Evolutionary conservation across 179 eudicot genomes (phyloP).

Genomic region (Gypsophila paniculata): DNA sequence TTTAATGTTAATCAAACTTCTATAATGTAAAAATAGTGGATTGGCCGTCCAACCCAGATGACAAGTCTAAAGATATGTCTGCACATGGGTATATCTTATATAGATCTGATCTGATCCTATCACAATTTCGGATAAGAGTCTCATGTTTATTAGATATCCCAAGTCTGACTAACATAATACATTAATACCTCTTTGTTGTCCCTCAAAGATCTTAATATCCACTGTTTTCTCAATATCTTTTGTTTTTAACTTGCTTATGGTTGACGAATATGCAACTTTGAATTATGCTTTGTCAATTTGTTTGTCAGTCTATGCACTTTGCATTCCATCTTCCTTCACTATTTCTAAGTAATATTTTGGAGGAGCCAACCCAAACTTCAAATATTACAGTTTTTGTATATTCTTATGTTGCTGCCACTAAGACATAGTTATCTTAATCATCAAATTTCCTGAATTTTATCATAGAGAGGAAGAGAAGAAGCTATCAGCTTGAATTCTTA

Average conservation of each 20-base stretch:
- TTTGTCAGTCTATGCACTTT: background rate
- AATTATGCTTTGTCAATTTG: background rate
- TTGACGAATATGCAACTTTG: constrained; percentile 1
- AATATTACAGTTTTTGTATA: background rate
- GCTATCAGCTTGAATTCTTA: constrained; percentile 62
- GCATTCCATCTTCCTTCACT: background rate
- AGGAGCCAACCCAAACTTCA: background rate
- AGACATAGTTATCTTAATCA: background rate
- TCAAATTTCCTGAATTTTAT: constrained; percentile 4
- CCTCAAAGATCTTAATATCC: background rate
- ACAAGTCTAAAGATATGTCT: background rate
- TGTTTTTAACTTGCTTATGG: constrained; percentile 11
- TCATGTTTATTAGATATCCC: constrained; percentile 2
- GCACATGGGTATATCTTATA: background rate
- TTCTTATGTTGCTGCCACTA: background rate
- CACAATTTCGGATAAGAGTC: background rate
- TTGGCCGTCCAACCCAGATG: background rate
- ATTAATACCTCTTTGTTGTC: background rate
- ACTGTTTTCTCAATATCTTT: background rate
- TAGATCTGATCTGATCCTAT: background rate
- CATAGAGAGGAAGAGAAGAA: constrained; percentile 77
- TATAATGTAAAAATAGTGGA: too few relatives aligned
- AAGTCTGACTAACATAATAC: background rate
- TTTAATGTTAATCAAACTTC: too few relatives aligned
- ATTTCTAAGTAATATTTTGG: too few relatives aligned